Evolutionary conservation across 2,329 filamentous ascomycete species (phyloP), one percentile per base, ranked within the genome.

Genomic region (Xylaria sp.): DNA sequence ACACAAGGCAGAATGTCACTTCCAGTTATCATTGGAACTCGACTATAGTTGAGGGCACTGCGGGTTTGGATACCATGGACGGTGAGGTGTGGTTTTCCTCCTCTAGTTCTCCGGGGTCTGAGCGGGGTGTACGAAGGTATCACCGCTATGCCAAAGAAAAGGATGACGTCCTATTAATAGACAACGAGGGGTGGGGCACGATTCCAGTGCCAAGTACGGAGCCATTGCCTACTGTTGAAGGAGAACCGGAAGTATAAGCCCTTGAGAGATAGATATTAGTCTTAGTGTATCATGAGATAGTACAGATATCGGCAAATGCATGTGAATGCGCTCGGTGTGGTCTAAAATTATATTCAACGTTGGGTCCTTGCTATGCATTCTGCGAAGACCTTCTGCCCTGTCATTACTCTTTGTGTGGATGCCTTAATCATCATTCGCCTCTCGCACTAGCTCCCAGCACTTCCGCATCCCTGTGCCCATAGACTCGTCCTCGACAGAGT

Each of bases 401-500:
- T 54, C 20, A n/a, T 40, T 23, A 36, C 28, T 40, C 7, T 36
- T 23, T 9, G 3, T n/a, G n/a, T 44, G n/a, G 42, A 40, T 36
- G 13, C 33, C 17, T 73, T 54, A 73, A 23, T 67, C 59, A 13
- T 59, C 64, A 48, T 67, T 68, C 6, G 64, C 73, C 15, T 76
- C 74, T 60, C 76, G 79, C 10, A 81, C 79, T 15, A 87, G 75
- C 2, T 81, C 76, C 86, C 86, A 88, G 74, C 86, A 88, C 72
- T 86, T 87, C 44, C 83, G 81, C 86, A 88, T 88, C 0, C 86
- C 86, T 0, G 86, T 88, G 0, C 86, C 86, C 86, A 88, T 88
- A 0, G 85, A 86, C 73, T 86, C 84, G 1, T 72, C 74, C 2
- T 87, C 85, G 0, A 86, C 78, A 7, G 80, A 78, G 2, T 77